Base-by-base conservation (phyloP, 2,329 filamentous ascomycete genomes). In the Hymenoscyphus scutula region DNA sequence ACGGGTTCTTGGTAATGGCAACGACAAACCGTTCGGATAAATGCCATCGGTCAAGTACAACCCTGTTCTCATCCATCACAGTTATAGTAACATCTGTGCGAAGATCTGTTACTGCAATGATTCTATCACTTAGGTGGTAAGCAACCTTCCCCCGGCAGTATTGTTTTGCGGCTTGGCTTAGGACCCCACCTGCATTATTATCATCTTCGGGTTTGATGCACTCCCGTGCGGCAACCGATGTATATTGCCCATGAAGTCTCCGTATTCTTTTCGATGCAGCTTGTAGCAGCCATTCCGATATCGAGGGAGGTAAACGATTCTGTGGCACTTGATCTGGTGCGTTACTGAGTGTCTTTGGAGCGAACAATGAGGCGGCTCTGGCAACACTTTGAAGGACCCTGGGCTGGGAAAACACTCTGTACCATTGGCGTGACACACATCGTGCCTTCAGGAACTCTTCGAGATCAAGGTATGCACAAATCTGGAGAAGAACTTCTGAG, bases 101-200 rank as follows among this genome's bases (percentile, higher is more conserved):
- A n/a, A 69, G 55, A 55, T 61, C 56, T 59, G 60, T 63, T 19
- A 69, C 62, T 23, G 48, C 8, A 15, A 71, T 62, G 1, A 38
- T 62, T 17, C 53, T 29, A 5, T 25, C 25, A 17, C 57, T 51
- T 13, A 53, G 11, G 19, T 58, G 59, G 53, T 51, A 63, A n/a
- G 67, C 68, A 38, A 72, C 38, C 38, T 64, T 67, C 15, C 68
- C 69, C 54, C 68, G 68, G n/a, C 62, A 66, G 38, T 70, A 70
- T 51, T 66, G 62, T 32, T 57, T 48, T 11, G n/a, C 41, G 23
- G 41, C 5, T 23, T 34, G 3, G 15, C 32, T 34, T 34, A 34
- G 7, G 32, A 13, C 32, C 3, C 8, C 32, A 13, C n/a, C 41
- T 23, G 41, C 19, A 23, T 48, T 8, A 23, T 48, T 8, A 10